Evolutionary conservation across 176 grass and related monocot genomes (phyloP), one percentile per base, ranked within the genome.

Genomic region (Microstegium vimineum): DNA sequence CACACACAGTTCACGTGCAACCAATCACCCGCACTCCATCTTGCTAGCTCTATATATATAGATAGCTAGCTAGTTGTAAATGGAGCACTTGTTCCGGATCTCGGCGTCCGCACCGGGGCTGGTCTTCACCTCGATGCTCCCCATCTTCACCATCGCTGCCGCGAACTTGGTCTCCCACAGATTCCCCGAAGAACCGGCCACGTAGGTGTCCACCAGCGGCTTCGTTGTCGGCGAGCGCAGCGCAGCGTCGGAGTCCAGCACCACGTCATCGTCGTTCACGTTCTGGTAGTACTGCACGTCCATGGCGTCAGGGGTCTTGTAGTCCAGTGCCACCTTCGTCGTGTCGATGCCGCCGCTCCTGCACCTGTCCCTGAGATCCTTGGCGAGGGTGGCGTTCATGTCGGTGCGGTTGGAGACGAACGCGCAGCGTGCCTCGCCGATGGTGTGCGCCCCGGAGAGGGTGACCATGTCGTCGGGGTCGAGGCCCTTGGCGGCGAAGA

Each of bases 141-240:
- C 75, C 75, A 78, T 78, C 14, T 78, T 78, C 75, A 32, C 59
- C 75, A 78, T 78, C 23, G 75, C 75, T 0, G 26, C 27, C 75
- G 38, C 75, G 38, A 64, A 64, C 16, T 30, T 30, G 10, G 10
- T 13, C 59, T 63, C 75, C 75, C 75, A 78, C n/a, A 6, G 7
- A 14, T 1, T 30, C 10, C 1, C 37, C 0, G 2, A 2, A 11
- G 1, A 5, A 28, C 1, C 57, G 4, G 16, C 22, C 1, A 26
- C 57, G 75, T 63, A 63, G 8, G 26, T 22, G 3, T 17, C 9
- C 75, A 63, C 75, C 18, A 63, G 75, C 57, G 15, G 0, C 4
- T 18, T 6, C 8, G 75, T 63, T 0, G 11, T 16, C 37, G 59
- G 17, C 16, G 75, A 43, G 16, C 17, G 63, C 8, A 78, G 59